Conservation (phyloP, 805 yeast species). For the Yarrowia sp. region DNA sequence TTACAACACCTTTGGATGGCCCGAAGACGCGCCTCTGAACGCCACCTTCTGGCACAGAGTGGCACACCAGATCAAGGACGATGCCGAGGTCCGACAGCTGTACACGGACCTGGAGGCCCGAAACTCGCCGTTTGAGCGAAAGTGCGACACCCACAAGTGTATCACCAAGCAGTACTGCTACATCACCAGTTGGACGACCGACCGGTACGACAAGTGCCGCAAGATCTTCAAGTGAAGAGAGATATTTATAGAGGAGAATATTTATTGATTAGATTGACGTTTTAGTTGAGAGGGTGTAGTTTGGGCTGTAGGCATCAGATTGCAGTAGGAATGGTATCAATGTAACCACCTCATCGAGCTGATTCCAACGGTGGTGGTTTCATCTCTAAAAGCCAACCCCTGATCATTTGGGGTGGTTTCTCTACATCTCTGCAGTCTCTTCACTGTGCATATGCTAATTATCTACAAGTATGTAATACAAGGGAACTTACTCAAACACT, state of each 20-base stretch:
- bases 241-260: conserved; percentile 27
- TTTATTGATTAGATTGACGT: background rate
- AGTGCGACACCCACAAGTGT: conserved; percentile 53
- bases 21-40: conserved; percentile 57
- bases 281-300: no score
- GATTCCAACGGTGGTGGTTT: background rate
- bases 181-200: conserved; percentile 47
- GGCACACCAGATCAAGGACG: conserved; percentile 55
- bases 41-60: conserved; percentile 67
- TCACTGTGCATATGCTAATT: no score
- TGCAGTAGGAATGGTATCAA: background rate
- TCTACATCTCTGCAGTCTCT: no score
- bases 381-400: no score
- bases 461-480: no score
- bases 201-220: conserved; percentile 31
- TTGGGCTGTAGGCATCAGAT: background rate
- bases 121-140: conserved; percentile 61
- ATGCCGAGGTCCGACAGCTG: conserved; percentile 56
- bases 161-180: conserved; percentile 55
- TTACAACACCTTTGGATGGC: conserved; percentile 65
- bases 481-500: no score
- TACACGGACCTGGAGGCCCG: conserved; percentile 61
- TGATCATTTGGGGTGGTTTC: no score
- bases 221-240: conserved; percentile 11
- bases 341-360: background rate